Conservation (phyloP, 2,329 filamentous ascomycete species). For the Aspergillus persii region DNA sequence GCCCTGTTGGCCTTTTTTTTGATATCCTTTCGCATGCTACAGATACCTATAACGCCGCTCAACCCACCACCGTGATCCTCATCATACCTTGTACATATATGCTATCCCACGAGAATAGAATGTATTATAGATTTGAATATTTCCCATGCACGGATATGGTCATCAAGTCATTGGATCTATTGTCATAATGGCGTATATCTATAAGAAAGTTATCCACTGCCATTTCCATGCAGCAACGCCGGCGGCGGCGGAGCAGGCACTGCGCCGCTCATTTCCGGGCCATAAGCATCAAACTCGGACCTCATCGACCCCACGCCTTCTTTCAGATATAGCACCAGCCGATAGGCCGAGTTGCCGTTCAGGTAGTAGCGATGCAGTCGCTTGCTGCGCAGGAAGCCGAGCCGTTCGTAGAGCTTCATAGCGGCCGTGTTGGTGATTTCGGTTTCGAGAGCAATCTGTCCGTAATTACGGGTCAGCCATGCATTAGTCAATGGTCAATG, state of each 20-base stretch:
- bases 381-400: conserved; percentile 91
- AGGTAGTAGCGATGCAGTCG: conserved; percentile 92
- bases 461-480: not conserved
- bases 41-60: conserved; percentile 1
- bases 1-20: conserved; percentile 5
- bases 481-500: not conserved
- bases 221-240: conserved; percentile 25
- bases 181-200: not conserved
- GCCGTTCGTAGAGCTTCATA: conserved; percentile 85
- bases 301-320: conserved; percentile 50
- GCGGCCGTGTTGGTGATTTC: conserved; percentile 89
- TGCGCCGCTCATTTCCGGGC: conserved; percentile 11
- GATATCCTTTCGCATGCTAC: not conserved
- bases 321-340: conserved; percentile 78
- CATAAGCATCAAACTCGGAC: conserved; percentile 36
- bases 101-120: no score
- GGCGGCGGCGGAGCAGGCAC: conserved; percentile 16
- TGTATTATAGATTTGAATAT: not conserved
- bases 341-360: conserved; percentile 92
- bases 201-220: conserved; percentile 5
- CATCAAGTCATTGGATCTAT: not conserved
- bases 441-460: conserved; percentile 84
- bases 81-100: not conserved
- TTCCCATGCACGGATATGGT: not conserved
- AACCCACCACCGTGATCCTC: not conserved